Conservation (phyloP, 75 land plant genomes). For the Chamaecyparis obtusa region DNA sequence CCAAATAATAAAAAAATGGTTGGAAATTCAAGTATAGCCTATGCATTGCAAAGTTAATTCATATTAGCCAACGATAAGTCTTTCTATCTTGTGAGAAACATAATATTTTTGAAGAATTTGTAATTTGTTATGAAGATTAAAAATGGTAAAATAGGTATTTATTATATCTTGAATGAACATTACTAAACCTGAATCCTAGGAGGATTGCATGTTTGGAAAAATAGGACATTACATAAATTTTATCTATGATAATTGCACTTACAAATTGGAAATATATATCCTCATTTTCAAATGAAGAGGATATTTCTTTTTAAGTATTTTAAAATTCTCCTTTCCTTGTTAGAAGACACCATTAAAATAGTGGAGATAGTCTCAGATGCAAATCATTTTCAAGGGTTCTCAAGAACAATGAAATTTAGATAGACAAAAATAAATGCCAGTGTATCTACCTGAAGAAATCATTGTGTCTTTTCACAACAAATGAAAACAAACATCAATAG, state of each 20-base stretch:
- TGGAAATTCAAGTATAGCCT: too few species aligned
- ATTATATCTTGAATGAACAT: neutral
- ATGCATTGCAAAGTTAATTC: neutral
- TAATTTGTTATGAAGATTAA: neutral
- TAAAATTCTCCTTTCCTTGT: neutral
- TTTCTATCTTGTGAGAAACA: neutral
- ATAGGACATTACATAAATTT: neutral
- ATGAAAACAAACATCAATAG: too few species aligned
- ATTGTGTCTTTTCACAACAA: too few species aligned
- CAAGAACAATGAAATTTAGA: neutral
- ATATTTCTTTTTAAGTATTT: neutral
- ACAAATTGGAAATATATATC: neutral
- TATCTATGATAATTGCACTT: neutral
- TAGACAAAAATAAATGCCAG: neutral
- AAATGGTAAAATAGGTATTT: neutral
- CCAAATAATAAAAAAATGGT: too few species aligned
- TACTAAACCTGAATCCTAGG: neutral
- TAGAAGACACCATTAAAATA: neutral
- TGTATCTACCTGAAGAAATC: too few species aligned
- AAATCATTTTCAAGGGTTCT: neutral
- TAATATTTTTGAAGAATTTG: neutral
- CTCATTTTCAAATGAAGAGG: neutral
- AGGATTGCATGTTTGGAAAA: neutral
- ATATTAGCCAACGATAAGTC: neutral
- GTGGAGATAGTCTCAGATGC: neutral